Evolutionary conservation across 257 asterid genomes (phyloP).

Genomic region (Solanum virginianum): DNA sequence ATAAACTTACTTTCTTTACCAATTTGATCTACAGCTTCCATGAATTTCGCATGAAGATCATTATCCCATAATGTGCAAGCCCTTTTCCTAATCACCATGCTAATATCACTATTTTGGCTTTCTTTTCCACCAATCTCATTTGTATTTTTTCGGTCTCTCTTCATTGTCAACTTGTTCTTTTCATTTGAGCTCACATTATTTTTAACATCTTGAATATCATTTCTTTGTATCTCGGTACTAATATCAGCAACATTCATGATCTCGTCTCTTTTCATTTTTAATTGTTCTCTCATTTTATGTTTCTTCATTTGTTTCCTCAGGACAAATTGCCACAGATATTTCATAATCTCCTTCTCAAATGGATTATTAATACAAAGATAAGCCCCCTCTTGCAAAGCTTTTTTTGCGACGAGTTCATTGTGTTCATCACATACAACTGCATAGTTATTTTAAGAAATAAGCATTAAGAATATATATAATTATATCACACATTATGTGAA

Average conservation of each 20-base stretch:
- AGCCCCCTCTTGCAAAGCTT: not conserved
- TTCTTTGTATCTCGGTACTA: not conserved
- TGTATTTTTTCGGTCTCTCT: not conserved
- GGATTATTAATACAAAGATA: not conserved
- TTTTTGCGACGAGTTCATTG: not conserved
- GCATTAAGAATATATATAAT: no score
- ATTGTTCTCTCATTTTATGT: not conserved
- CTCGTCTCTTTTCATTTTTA: not conserved
- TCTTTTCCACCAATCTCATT: not conserved
- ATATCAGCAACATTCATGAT: not conserved
- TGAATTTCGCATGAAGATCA: constrained; percentile 1
- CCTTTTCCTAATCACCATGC: not conserved
- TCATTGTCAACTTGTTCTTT: not conserved
- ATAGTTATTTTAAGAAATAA: no score
- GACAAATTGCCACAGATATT: not conserved
- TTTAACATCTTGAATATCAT: not conserved
- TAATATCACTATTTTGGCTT: not conserved
- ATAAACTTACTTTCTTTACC: no score
- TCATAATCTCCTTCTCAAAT: not conserved
- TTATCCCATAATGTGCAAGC: constrained; percentile 3
- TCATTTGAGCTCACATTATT: not conserved
- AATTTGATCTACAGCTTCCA: no score
- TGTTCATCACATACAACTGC: not conserved
- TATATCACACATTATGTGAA: not conserved
- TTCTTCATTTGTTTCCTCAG: not conserved